Evolutionary conservation across 1,284 basidiomycete species (phyloP), one percentile per base, ranked within the genome.

Genomic region (Cryptococcus sp.): DNA sequence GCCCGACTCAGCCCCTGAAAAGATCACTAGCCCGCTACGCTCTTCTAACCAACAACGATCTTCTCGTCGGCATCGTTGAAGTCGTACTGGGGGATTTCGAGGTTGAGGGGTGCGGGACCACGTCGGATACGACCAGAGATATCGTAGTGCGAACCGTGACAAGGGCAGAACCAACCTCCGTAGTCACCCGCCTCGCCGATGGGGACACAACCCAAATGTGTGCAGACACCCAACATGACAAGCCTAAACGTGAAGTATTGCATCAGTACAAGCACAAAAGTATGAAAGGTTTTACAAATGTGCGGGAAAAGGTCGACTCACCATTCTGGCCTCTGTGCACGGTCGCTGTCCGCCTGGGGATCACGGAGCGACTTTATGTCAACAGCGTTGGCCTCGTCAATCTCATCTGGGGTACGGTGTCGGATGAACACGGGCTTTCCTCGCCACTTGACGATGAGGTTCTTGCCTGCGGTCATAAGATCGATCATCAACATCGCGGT

Each of bases 381-480:
- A 57, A 87, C 83, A 53, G 80, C 73, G 80, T 91, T 88, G 59
- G 96, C 96, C 83, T 99, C 96, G 65, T 93, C 86, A 71, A 99
- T 93, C 84, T 99, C 96, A 57, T 84, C 85, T 59, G 84, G 77
- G 25, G 96, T 99, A 73, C 96, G 88, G 84, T 99, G 95, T 70
- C 96, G 88, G 78, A 99, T 92, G 83, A 99, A 99, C 60, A 99
- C 95, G 68, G 96, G 96, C 86, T 99, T 99, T 78, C 95, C 96
- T 78, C 95, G 91, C 96, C 96, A 99, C 83, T 96, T 96, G 83
- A 96, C 91, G 80, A 96, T 88, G 70, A 91, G 90, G 74, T 77
- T 77, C 65, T 76, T 76, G 64, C 75, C 75, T 75, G 47, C 13
- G 39, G 31, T 19, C 13, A 20, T n/a, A 31, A 25, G 10, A n/a